Base-by-base conservation (phyloP, 1,284 basidiomycete genomes). In the Cryptococcus floricola region DNA sequence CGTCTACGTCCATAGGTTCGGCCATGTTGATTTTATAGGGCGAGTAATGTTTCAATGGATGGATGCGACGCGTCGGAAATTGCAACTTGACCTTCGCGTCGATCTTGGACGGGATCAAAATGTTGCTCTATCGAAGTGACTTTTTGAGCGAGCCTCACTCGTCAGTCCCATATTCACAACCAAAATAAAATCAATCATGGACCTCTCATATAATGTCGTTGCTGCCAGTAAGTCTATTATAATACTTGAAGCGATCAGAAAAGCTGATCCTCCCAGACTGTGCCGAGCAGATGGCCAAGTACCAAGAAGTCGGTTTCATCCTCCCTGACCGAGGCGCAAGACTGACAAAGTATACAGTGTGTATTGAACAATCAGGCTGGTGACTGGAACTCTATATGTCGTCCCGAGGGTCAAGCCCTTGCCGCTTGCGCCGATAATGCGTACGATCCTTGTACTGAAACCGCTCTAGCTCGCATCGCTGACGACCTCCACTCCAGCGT, bases 121-220 rank as follows among this genome's bases (percentile, higher is more conserved):
- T 34, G 31, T 8, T 5, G 31, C 31, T 34, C 31, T 34, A 34
- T 34, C 10, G 7, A 34, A 34, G 31, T 34, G 31, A 34, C 31
- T 34, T 34, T 34, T 34, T 6, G 10, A 34, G 10, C 5, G 31
- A 31, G 10, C 31, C 10, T 10, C 7, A 10, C 31, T 34, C 10
- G 31, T 34, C 31, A 8, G 7, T 34, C 31, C 31, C 10, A 10
- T 10, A 34, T 8, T 10, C 4, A 34, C 31, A 34, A 34, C 6
- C 10, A 2, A 34, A 1, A 34, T 10, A 34, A 34, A 34, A 34
- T 34, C 31, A 10, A 42, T 10, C 7, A 76, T 76, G 74, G 74
- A 76, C 57, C 60, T 74, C n/a, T 75, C 73, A 5, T 76, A 72
- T 38, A 69, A 76, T 57, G 50, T 69, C 23, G 74, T 76, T n/a